Evolutionary conservation across 148 eudicot species (phyloP).

Genomic region (Fagopyrum esculentum): DNA sequence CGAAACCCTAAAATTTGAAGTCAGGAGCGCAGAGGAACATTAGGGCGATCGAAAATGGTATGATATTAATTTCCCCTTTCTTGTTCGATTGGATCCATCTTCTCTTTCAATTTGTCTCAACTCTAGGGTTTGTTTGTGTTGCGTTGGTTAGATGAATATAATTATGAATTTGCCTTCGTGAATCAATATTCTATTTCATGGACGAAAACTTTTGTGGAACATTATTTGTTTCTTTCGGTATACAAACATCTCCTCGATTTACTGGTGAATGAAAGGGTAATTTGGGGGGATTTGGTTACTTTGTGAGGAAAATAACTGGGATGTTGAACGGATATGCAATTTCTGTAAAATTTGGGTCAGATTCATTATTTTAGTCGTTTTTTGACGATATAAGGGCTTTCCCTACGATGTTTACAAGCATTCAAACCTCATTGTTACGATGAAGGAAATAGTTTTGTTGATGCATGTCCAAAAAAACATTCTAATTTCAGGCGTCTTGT

Average conservation of each 20-base stretch:
- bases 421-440: not conserved
- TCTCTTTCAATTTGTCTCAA: not conserved
- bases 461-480: not conserved
- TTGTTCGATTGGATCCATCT: not conserved
- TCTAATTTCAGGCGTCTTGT: not conserved
- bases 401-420: not conserved
- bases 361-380: not conserved
- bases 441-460: not conserved
- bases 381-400: not conserved
- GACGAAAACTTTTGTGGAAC: not conserved
- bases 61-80: not conserved
- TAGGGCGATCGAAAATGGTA: constrained; percentile 1
- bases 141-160: not conserved
- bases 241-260: not conserved
- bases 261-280: not conserved
- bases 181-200: not conserved
- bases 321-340: not conserved
- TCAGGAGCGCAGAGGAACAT: not conserved
- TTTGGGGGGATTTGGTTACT: not conserved
- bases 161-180: not conserved
- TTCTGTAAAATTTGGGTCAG: not conserved
- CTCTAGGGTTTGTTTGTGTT: not conserved
- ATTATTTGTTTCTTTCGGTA: not conserved
- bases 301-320: not conserved
- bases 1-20: not conserved